phyloP scores from a whole-genome alignment of 257 asterid species.

The Nicotiana undulata region DNA sequence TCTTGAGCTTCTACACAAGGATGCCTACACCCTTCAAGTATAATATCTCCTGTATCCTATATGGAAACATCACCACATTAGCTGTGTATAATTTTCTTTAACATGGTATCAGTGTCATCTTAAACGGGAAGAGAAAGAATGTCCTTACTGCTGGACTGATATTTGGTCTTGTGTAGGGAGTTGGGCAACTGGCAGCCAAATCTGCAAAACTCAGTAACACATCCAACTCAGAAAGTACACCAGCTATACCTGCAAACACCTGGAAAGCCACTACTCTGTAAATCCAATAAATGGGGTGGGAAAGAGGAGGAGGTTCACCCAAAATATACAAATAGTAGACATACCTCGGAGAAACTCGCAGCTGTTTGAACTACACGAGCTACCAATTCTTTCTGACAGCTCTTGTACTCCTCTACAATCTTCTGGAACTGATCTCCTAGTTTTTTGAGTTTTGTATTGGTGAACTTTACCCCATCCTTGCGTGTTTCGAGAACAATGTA shows the following conservation, averaged over 20 bases:
- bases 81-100: not conserved
- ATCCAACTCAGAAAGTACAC: conserved; percentile 77
- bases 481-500: conserved; percentile 94
- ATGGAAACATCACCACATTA: conserved; percentile 16
- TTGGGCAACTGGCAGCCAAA: conserved; percentile 79
- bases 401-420: conserved; percentile 79
- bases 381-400: conserved; percentile 89
- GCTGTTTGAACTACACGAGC: conserved; percentile 86
- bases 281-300: not conserved
- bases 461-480: conserved; percentile 92
- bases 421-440: conserved; percentile 80
- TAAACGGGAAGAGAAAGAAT: not conserved
- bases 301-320: not conserved
- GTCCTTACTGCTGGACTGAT: conserved; percentile 66
- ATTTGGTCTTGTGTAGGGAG: conserved; percentile 77
- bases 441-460: conserved; percentile 79
- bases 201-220: conserved; percentile 97
- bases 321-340: not conserved
- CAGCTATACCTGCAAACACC: conserved; percentile 82
- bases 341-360: conserved; percentile 81
- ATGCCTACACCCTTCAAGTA: conserved; percentile 92
- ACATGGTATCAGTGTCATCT: not conserved
- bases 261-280: conserved; percentile 22
- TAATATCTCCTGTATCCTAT: conserved; percentile 82
- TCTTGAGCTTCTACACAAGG: conserved; percentile 99